Evolutionary conservation across 2,329 filamentous ascomycete species (phyloP).

Genomic region (Fusarium illudens): DNA sequence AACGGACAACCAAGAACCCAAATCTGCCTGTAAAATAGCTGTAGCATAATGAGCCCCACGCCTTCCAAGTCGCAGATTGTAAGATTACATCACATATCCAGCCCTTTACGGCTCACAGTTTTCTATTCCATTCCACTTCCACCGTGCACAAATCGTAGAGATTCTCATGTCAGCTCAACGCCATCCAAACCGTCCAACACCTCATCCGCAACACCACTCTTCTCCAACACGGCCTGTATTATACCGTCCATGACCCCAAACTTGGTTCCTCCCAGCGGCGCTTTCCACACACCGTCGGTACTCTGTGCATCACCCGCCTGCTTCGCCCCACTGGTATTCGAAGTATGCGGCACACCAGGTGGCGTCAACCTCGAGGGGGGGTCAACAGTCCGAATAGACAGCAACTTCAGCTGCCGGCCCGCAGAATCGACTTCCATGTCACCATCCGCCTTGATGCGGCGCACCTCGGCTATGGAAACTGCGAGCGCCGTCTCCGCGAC

Average conservation of each 20-base stretch:
- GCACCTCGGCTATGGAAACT: constrained; percentile 73
- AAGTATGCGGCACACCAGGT: constrained; percentile 71
- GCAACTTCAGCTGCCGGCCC: constrained; percentile 61
- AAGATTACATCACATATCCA: constrained; percentile 30
- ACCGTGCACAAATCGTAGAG: neutral
- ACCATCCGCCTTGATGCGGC: constrained; percentile 33
- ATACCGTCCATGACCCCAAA: constrained; percentile 76
- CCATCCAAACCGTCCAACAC: constrained; percentile 82
- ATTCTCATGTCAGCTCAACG: constrained; percentile 69
- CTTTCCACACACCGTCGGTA: constrained; percentile 82
- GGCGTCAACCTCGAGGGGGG: constrained; percentile 77
- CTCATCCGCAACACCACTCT: constrained; percentile 84
- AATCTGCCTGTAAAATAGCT: constrained; percentile 32
- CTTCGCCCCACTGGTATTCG: constrained; percentile 56
- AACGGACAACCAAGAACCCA: constrained; percentile 4
- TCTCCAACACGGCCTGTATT: constrained; percentile 78
- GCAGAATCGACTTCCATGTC: constrained; percentile 54
- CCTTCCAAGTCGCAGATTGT: constrained; percentile 24
- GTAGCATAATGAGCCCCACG: constrained; percentile 22
- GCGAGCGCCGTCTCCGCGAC: constrained; percentile 91
- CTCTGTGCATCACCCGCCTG: constrained; percentile 60
- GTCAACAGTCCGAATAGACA: constrained; percentile 77
- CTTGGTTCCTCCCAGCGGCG: constrained; percentile 84
- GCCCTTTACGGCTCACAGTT: constrained; percentile 6
- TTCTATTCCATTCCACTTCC: constrained; percentile 14